Evolutionary conservation across 2,329 filamentous ascomycete genomes (phyloP), one percentile per base, ranked within the genome.

Genomic region (Fusarium setosum): DNA sequence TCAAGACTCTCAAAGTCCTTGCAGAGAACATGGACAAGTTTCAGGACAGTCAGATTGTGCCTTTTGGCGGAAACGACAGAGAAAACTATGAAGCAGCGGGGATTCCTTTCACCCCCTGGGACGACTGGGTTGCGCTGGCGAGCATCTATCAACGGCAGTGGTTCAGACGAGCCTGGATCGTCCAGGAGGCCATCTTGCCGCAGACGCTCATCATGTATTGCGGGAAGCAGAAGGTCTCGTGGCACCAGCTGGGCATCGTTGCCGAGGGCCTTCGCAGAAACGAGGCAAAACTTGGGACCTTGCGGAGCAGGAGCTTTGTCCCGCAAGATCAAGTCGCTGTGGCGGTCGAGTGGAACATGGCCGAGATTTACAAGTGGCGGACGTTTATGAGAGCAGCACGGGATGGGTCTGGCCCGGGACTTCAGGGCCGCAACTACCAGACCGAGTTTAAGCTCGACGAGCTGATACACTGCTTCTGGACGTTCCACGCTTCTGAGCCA

Each of bases 111-210:
- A 56, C 72, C 4, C 48, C 62, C 13, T 47, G 53, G 32, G 24
- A 47, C 8, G 62, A 64, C 29, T 69, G 70, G 70, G 37, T 55
- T 21, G 63, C 58, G 2, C 56, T 72, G n/a, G 71, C 64, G 2
- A 63, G 59, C 49, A 56, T 72, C 18, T 72, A 65, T 42, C 67
- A 72, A 50, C 51, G 70, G 17, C 71, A 73, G 37, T 74, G 73
- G 73, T 74, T 74, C 53, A 64, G 66, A 24, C 59, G 73, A 7
- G 71, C 69, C 6, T 74, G 73, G 71, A 68, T 74, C 26, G 67
- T 74, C 6, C 72, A 74, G 42, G 72, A 75, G 38, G 70, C 71
- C 4, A 50, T 74, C 13, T 58, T 75, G 2, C 62, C 69, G 3
- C 54, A 63, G 18, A 48, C 59, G 6, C 17, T 73, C 10, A 56